phyloP scores from a whole-genome alignment of 257 asterid species.

The Rhazya stricta region DNA sequence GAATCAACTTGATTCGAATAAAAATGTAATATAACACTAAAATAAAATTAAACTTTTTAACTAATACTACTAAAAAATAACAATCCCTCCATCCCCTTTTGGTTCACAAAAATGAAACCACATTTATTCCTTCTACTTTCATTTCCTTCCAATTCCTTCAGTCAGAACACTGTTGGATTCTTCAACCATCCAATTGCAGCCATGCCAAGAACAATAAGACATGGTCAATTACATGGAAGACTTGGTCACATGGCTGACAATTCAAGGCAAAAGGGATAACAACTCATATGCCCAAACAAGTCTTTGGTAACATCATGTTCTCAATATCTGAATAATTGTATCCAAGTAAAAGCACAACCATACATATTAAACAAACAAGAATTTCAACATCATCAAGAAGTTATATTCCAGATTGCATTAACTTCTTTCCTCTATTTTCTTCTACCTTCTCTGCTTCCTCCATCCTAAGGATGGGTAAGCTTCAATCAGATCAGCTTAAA shows the following conservation, averaged over 20 bases:
- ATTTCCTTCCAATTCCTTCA: no score
- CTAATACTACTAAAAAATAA: no score
- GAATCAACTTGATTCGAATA: no score
- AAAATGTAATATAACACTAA: no score
- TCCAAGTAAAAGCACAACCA: conserved; percentile 8
- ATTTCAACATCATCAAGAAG: background rate
- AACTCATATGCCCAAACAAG: background rate
- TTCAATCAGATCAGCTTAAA: conserved; percentile 35
- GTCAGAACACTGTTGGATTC: no score
- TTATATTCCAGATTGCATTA: background rate
- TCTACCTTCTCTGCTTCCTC: background rate
- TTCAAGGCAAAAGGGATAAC: background rate
- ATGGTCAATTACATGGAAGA: background rate
- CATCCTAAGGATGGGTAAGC: conserved; percentile 27
- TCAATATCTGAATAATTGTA: background rate
- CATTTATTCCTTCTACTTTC: no score
- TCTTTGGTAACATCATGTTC: background rate
- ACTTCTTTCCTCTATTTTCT: background rate
- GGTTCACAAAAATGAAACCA: no score
- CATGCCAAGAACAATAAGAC: background rate
- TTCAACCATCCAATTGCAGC: no score
- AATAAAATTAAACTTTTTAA: no score
- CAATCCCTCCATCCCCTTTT: no score
- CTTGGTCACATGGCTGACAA: conserved; percentile 16
- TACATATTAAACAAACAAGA: conserved; percentile 9